Conservation (phyloP, 2,329 filamentous ascomycete genomes). For the Fusarium buharicum region DNA sequence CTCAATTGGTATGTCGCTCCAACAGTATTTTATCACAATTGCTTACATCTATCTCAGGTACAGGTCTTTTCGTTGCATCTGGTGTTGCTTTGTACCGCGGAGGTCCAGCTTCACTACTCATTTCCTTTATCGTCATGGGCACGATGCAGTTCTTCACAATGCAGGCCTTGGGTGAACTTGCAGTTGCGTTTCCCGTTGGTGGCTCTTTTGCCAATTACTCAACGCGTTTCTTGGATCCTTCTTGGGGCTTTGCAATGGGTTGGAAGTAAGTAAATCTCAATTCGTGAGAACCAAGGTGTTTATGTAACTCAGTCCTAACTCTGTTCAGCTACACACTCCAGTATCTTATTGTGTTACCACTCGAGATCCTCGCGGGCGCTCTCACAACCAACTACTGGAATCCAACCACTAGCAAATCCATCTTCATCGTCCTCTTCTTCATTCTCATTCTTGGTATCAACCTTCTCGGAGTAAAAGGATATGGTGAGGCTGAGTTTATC, state of each 20-base stretch:
- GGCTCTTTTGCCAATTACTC: constrained; percentile 93
- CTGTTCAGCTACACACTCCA: constrained; percentile 78
- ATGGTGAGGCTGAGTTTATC: constrained; percentile 88
- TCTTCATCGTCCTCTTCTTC: constrained; percentile 86
- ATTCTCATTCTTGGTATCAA: constrained; percentile 81
- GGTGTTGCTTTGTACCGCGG: constrained; percentile 75
- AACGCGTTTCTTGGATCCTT: constrained; percentile 92
- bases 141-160: constrained; percentile 91
- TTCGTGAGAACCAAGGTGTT: not conserved
- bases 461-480: constrained; percentile 85
- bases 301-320: not conserved
- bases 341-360: constrained; percentile 83
- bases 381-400: constrained; percentile 88
- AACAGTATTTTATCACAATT: not conserved
- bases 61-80: constrained; percentile 88
- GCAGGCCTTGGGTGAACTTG: constrained; percentile 89
- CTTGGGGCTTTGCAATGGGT: constrained; percentile 94
- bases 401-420: constrained; percentile 68
- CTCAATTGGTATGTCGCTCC: constrained; percentile 71
- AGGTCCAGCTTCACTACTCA: constrained; percentile 79
- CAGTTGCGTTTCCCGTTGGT: constrained; percentile 87
- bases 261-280: constrained; percentile 71
- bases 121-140: constrained; percentile 81
- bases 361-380: constrained; percentile 87
- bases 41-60: constrained; percentile 62